phyloP scores from a whole-genome alignment of 495 filamentous ascomycete genomes.

The Thermochaetoides thermophila region DNA sequence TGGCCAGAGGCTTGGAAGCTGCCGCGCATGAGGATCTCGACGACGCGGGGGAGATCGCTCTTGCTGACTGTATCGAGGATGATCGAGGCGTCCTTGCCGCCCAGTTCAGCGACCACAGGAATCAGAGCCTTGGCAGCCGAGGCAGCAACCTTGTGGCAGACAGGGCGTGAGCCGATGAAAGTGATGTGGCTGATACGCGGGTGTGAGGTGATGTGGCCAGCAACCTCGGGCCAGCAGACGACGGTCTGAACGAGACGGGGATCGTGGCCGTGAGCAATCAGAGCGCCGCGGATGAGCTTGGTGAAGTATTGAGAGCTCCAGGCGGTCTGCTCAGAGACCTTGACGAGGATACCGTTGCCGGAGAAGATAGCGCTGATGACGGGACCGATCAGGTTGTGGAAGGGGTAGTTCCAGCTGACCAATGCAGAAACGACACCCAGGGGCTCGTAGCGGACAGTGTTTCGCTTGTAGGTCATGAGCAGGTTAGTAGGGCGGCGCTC shows the following conservation, averaged over 20 bases:
- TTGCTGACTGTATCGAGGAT: slow-evolving; percentile 62
- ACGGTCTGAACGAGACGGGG: slow-evolving; percentile 70
- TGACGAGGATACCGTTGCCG: slow-evolving; percentile 86
- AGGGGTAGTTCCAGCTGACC: slow-evolving; percentile 93
- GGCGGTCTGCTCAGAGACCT: slow-evolving; percentile 83
- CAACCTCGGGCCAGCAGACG: slow-evolving; percentile 73
- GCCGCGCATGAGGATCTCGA: slow-evolving; percentile 73
- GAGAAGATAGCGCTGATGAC: slow-evolving; percentile 82
- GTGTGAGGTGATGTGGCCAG: slow-evolving; percentile 73
- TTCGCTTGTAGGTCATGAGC: slow-evolving; percentile 90
- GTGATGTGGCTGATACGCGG: slow-evolving; percentile 75
- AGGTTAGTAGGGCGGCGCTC: slow-evolving; percentile 65
- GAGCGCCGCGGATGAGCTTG: slow-evolving; percentile 58
- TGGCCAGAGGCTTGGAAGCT: slow-evolving; percentile 95
- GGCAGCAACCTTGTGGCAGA: slow-evolving; percentile 76
- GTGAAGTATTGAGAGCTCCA: slow-evolving; percentile 78
- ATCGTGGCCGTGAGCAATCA: slow-evolving; percentile 71
- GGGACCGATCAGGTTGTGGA: slow-evolving; percentile 88
- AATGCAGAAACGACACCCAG: slow-evolving; percentile 83
- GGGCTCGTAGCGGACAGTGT: slow-evolving; percentile 81
- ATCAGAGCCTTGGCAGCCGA: slow-evolving; percentile 72
- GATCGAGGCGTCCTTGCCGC: slow-evolving; percentile 91
- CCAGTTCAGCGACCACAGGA: slow-evolving; percentile 76
- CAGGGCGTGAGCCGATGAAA: slow-evolving; percentile 86
- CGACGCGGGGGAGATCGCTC: slow-evolving; percentile 49